Percentiles rank a stretch among this genome's conserved stretches.
These are phyloP conservation scores for Chlamydomonas sp. DNA, from an alignment of 139 green algal genomes.

Conservation along the genomic window DNA sequence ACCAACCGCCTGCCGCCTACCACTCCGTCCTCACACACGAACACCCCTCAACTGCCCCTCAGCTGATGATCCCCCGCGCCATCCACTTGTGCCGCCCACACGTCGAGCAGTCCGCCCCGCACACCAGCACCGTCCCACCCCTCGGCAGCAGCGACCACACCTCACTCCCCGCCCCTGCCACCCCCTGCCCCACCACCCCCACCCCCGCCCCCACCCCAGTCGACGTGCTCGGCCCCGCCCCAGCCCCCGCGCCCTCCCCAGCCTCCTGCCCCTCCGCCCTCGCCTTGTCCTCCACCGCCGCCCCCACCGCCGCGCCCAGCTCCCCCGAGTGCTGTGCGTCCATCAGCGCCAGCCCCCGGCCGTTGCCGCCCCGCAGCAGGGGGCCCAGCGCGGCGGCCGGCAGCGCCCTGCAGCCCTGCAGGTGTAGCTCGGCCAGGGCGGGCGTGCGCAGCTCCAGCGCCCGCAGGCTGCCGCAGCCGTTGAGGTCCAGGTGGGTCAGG, in stretches of 20 bases:
- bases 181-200: neutral
- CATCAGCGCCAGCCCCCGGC: slow-evolving; percentile 34
- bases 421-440: slow-evolving; percentile 45
- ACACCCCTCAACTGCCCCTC: neutral
- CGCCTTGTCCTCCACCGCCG: neutral
- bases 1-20: neutral
- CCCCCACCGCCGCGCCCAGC: slow-evolving; percentile 10
- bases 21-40: neutral
- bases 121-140: slow-evolving; percentile 9
- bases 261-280: neutral
- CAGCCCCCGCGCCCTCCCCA: neutral
- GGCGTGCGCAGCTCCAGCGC: slow-evolving; percentile 68
- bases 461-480: slow-evolving; percentile 54
- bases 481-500: slow-evolving; percentile 63
- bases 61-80: neutral
- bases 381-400: neutral
- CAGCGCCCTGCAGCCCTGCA: slow-evolving; percentile 55
- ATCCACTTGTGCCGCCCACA: neutral
- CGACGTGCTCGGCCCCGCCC: neutral
- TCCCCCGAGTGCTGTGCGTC: slow-evolving; percentile 51
- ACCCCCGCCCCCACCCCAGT: neutral
- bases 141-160: slow-evolving; percentile 15
- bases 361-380: neutral
- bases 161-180: neutral
- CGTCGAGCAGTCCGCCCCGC: neutral